Conservation (phyloP, 2,329 filamentous ascomycete genomes). For the Aspergillus ustus region DNA sequence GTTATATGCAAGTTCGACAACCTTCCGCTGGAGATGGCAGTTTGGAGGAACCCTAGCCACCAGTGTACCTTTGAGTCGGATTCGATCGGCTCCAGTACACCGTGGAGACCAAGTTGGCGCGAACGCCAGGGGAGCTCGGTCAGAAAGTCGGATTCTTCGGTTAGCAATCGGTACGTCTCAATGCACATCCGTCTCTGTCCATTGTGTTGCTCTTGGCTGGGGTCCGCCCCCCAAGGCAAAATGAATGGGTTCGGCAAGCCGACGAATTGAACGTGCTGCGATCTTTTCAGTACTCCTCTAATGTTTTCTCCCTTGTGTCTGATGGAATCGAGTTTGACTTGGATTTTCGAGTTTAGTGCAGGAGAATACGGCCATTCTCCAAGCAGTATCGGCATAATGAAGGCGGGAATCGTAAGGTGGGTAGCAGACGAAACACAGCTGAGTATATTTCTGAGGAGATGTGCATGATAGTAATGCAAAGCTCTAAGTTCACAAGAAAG, state of each 20-base stretch:
- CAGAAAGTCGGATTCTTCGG: background rate
- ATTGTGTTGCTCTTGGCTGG: background rate
- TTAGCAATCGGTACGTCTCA: background rate
- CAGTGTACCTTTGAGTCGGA: background rate
- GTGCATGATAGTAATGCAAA: conserved; percentile 1
- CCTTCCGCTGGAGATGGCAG: background rate
- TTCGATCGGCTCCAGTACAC: background rate
- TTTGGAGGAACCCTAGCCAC: background rate
- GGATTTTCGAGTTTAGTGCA: background rate
- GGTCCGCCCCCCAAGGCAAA: background rate
- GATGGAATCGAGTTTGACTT: background rate
- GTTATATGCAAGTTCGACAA: background rate
- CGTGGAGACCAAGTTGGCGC: background rate
- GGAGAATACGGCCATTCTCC: background rate
- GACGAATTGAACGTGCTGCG: background rate
- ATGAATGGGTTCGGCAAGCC: background rate
- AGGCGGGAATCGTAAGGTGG: background rate
- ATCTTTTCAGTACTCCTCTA: background rate
- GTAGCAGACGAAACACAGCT: background rate
- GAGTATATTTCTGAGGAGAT: background rate
- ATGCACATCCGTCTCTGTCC: background rate
- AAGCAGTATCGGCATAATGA: background rate
- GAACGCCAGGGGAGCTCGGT: background rate
- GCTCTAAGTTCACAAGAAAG: background rate
- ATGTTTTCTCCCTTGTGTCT: background rate